Conservation (phyloP, 257 asterid genomes). For the Orobanche coerulescens region DNA sequence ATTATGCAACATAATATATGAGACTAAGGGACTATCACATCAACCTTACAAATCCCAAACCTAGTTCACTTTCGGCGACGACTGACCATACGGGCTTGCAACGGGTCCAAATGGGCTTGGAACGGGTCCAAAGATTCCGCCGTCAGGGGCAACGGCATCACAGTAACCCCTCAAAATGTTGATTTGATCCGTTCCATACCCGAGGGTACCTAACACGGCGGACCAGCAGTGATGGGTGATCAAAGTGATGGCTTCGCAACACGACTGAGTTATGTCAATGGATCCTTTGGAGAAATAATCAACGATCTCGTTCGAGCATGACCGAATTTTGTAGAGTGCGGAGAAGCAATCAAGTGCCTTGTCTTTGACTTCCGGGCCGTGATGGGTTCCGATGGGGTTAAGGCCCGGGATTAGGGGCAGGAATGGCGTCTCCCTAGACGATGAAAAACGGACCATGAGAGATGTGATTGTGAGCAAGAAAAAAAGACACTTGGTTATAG, state of each 20-base stretch:
- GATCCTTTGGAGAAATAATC: constrained; percentile 27
- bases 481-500: background rate
- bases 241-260: constrained; percentile 33
- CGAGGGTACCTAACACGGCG: constrained; percentile 30
- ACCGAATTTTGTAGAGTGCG: constrained; percentile 33
- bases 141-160: constrained; percentile 22
- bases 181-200: constrained; percentile 28
- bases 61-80: background rate
- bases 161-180: constrained; percentile 38
- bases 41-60: too few relatives aligned
- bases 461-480: constrained; percentile 20
- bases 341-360: constrained; percentile 28
- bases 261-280: constrained; percentile 22
- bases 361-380: background rate
- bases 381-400: too few relatives aligned
- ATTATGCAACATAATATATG: too few relatives aligned
- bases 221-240: constrained; percentile 47
- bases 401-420: background rate
- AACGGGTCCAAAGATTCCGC: constrained; percentile 8
- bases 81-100: too few relatives aligned
- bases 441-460: background rate
- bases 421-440: background rate
- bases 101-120: constrained; percentile 20
- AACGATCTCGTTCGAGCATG: constrained; percentile 35
- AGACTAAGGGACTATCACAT: too few relatives aligned